A percentile compares a stretch with the other conserved stretches of the same genome.
Evolutionary conservation across 805 yeast genomes (phyloP).

Genomic region (Lipomyces chichibuensis): DNA sequence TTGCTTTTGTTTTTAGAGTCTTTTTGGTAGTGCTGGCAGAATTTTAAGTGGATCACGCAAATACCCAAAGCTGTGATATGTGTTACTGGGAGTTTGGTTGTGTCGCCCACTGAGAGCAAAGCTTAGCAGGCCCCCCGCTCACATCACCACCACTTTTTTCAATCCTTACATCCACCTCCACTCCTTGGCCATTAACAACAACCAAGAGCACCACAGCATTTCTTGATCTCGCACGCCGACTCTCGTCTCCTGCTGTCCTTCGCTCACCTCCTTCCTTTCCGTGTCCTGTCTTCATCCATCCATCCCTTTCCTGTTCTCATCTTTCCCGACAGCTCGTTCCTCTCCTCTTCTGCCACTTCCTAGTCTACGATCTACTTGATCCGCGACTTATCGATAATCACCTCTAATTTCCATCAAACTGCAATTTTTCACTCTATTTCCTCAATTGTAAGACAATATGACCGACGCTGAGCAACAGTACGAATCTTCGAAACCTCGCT

Average conservation of each 20-base stretch:
- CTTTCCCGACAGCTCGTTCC: background rate
- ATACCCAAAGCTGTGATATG: background rate
- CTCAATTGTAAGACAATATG: constrained; percentile 8
- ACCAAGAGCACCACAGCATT: background rate
- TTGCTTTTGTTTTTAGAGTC: too few relatives aligned
- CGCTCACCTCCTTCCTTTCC: constrained; percentile 4
- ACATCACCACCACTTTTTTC: background rate
- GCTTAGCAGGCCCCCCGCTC: constrained; percentile 3
- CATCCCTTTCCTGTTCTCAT: background rate
- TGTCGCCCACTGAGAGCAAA: background rate
- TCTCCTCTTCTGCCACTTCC: background rate
- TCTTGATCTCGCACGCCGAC: background rate
- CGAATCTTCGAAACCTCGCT: constrained; percentile 9
- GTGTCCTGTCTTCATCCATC: constrained; percentile 8
- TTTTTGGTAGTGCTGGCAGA: too few relatives aligned
- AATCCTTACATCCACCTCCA: background rate
- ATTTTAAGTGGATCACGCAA: too few relatives aligned
- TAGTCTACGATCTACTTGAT: constrained; percentile 7
- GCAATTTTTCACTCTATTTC: background rate
- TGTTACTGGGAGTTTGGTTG: background rate
- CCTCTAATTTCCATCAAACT: background rate
- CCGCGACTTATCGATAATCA: background rate
- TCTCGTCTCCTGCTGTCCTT: background rate
- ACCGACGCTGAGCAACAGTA: constrained; percentile 24
- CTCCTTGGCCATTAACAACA: background rate